phyloP scores from a whole-genome alignment of 306 rosid genomes.

The Cicer judaicum region DNA sequence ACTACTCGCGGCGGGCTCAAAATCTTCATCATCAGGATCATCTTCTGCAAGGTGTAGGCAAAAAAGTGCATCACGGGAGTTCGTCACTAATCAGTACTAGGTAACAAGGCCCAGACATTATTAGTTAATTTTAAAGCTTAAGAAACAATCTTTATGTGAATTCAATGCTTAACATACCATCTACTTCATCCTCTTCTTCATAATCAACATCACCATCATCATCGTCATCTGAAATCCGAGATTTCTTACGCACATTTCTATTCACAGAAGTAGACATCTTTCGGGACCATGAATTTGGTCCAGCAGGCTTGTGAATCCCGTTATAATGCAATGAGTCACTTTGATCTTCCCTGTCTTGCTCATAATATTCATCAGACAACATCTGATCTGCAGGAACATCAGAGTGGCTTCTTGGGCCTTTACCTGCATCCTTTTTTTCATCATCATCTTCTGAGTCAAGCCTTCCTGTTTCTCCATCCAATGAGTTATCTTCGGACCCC shows the following conservation, averaged over 20 bases:
- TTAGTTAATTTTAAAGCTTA: conserved; percentile 25
- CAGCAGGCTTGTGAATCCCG: conserved; percentile 57
- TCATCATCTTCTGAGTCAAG: conserved; percentile 83
- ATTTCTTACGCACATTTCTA: conserved; percentile 58
- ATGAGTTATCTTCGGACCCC: conserved; percentile 72
- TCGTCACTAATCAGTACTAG: conserved; percentile 23
- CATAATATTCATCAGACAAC: conserved; percentile 98
- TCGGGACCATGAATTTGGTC: conserved; percentile 69
- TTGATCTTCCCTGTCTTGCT: conserved; percentile 94
- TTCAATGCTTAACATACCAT: conserved; percentile 61
- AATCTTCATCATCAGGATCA: conserved; percentile 96
- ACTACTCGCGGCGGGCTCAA: conserved; percentile 73
- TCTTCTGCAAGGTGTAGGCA: conserved; percentile 68
- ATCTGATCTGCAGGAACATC: conserved; percentile 94
- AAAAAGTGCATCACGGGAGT: conserved; percentile 33
- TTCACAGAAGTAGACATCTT: conserved; percentile 51
- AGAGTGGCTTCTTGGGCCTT: conserved; percentile 71
- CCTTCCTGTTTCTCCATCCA: conserved; percentile 73
- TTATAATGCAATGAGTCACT: conserved; percentile 66
- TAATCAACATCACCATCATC: conserved; percentile 83
- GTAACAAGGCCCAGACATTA: conserved; percentile 6
- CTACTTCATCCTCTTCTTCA: conserved; percentile 89
- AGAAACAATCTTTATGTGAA: conserved; percentile 38
- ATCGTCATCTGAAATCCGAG: conserved; percentile 55
- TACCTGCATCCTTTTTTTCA: conserved; percentile 60